These are phyloP conservation scores for Papiliotrema nemorosa DNA, from an alignment of 1,284 basidiomycete species.

Conservation along the genomic window DNA sequence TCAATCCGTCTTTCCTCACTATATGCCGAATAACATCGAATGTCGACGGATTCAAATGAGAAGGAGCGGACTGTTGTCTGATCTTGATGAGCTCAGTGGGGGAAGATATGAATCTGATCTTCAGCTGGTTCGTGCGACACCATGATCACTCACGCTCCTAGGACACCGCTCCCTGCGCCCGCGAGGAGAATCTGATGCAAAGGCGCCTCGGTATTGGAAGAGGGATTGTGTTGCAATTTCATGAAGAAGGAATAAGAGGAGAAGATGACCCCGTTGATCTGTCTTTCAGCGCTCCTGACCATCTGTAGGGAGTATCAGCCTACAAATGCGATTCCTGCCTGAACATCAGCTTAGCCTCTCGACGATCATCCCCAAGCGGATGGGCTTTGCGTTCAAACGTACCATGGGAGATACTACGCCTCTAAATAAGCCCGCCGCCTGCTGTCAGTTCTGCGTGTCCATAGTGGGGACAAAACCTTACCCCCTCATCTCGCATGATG, in stretches of 20 bases:
- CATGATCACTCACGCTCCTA: slow-evolving; percentile 66
- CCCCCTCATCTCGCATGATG: slow-evolving; percentile 39
- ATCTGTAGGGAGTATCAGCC: slow-evolving; percentile 2
- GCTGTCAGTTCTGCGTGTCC: slow-evolving; percentile 1
- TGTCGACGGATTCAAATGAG: slow-evolving; percentile 49
- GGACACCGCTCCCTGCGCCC: slow-evolving; percentile 69
- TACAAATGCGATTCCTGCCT: slow-evolving; percentile 47
- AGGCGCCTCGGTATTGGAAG: slow-evolving; percentile 27
- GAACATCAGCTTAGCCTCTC: background rate
- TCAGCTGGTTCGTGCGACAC: background rate
- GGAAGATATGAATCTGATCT: slow-evolving; percentile 64
- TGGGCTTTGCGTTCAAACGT: slow-evolving; percentile 16
- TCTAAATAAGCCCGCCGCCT: slow-evolving; percentile 44
- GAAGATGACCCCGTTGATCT: slow-evolving; percentile 50
- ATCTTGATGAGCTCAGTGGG: slow-evolving; percentile 85
- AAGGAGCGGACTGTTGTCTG: slow-evolving; percentile 60
- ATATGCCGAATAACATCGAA: slow-evolving; percentile 58
- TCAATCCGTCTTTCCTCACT: slow-evolving; percentile 57
- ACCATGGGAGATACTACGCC: slow-evolving; percentile 50
- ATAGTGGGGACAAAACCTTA: slow-evolving; percentile 1
- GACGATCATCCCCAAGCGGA: no score
- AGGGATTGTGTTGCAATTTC: slow-evolving; percentile 25
- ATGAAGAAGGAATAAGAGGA: slow-evolving; percentile 48
- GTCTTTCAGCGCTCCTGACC: background rate
- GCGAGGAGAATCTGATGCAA: slow-evolving; percentile 65